phyloP scores from a whole-genome alignment of 2,329 filamentous ascomycete genomes.

The Pseudogymnoascus sp. region DNA sequence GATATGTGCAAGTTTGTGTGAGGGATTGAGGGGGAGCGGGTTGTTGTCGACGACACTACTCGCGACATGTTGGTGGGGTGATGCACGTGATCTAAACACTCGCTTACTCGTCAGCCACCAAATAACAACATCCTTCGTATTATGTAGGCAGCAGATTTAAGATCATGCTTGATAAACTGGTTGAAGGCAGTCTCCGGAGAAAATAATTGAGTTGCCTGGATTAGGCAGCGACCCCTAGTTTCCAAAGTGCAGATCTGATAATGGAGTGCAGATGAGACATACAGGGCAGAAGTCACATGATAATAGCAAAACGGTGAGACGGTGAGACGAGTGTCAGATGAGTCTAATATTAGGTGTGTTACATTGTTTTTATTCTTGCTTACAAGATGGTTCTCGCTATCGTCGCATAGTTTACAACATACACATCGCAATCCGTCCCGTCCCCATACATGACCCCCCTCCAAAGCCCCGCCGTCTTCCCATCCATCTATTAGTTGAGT shows the following conservation, averaged over 20 bases:
- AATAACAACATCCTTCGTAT: neutral
- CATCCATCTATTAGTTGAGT: conserved; percentile 7
- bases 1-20: conserved; percentile 8
- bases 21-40: conserved; percentile 9
- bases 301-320: neutral
- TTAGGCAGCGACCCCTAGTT: neutral
- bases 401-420: conserved; percentile 3
- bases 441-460: neutral
- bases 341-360: neutral
- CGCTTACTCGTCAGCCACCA: conserved; percentile 5
- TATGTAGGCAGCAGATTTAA: neutral
- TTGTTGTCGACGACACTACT: conserved; percentile 9
- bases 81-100: neutral
- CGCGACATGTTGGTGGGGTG: conserved; percentile 7
- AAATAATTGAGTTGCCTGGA: neutral
- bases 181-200: neutral
- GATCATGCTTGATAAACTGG: neutral
- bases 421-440: neutral
- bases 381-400: neutral
- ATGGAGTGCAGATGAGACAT: neutral
- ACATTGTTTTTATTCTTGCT: conserved; percentile 6
- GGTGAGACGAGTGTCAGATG: neutral
- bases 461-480: neutral
- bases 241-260: neutral
- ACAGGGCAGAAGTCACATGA: neutral